phyloP scores from a whole-genome alignment of 2,329 filamentous ascomycete genomes.

The Microsporum audouinii region DNA sequence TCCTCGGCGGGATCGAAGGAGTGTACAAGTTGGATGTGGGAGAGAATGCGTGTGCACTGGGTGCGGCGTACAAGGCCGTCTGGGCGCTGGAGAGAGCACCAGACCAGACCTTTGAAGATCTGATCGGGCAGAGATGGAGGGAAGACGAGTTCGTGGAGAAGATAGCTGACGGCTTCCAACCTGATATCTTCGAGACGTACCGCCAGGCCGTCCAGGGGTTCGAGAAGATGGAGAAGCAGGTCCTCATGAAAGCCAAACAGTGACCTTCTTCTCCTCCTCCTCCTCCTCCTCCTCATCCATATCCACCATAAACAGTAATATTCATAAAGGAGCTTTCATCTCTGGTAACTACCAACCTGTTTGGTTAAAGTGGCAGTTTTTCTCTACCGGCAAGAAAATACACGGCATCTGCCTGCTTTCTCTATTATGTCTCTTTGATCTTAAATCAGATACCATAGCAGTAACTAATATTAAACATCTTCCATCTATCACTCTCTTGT shows the following conservation, averaged over 20 bases:
- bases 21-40: slow-evolving; percentile 91
- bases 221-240: slow-evolving; percentile 58
- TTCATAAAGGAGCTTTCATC: too few relatives aligned
- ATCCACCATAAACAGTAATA: too few relatives aligned
- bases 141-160: slow-evolving; percentile 73
- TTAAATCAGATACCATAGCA: too few relatives aligned
- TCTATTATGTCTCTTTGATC: too few relatives aligned
- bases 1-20: slow-evolving; percentile 78
- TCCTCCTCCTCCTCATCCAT: not conserved
- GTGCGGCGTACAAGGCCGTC: slow-evolving; percentile 88
- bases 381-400: too few relatives aligned
- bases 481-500: not conserved
- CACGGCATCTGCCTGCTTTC: too few relatives aligned
- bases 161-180: slow-evolving; percentile 69
- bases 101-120: slow-evolving; percentile 72
- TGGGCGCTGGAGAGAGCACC: slow-evolving; percentile 67
- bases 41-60: slow-evolving; percentile 86
- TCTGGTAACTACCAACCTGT: too few relatives aligned
- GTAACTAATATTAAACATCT: too few relatives aligned
- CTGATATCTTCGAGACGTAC: slow-evolving; percentile 65
- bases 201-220: slow-evolving; percentile 66
- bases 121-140: slow-evolving; percentile 73
- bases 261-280: not conserved
- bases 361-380: too few relatives aligned
- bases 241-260: slow-evolving; percentile 38